phyloP scores from a whole-genome alignment of 2,329 filamentous ascomycete genomes.

The Apiospora hydei region DNA sequence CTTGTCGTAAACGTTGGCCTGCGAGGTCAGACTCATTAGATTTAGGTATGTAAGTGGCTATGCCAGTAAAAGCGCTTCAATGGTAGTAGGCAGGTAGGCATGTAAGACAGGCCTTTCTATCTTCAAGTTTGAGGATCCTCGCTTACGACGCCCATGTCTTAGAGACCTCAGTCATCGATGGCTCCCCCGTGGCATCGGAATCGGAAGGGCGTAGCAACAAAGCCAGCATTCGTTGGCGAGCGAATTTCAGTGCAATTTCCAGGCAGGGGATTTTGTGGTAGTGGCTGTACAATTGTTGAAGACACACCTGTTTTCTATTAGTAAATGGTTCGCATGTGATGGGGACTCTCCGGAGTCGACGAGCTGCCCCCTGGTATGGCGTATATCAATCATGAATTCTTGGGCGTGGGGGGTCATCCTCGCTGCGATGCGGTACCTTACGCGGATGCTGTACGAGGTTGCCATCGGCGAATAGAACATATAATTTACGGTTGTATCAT shows the following conservation, averaged over 20 bases:
- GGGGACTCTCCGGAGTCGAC: background rate
- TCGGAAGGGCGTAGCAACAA: background rate
- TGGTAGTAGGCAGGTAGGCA: background rate
- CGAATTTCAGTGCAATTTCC: background rate
- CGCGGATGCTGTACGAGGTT: background rate
- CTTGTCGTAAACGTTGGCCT: background rate
- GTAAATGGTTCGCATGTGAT: slow-evolving; percentile 10
- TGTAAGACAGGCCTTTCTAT: slow-evolving; percentile 5
- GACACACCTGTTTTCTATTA: background rate
- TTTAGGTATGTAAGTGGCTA: background rate
- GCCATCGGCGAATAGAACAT: background rate
- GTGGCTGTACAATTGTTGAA: slow-evolving; percentile 1
- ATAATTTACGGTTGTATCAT: background rate
- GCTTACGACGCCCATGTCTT: slow-evolving; percentile 12
- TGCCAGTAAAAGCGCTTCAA: background rate
- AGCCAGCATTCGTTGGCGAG: background rate
- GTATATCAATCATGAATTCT: background rate
- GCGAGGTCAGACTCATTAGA: background rate
- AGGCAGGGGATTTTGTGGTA: background rate
- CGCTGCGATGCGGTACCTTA: background rate
- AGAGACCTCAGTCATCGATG: background rate
- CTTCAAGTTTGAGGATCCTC: background rate
- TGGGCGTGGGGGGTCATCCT: background rate
- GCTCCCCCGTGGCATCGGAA: background rate
- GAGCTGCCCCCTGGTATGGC: background rate